Conservation (phyloP, 352 stramenopile species). For the Phytophthora pluvialis region DNA sequence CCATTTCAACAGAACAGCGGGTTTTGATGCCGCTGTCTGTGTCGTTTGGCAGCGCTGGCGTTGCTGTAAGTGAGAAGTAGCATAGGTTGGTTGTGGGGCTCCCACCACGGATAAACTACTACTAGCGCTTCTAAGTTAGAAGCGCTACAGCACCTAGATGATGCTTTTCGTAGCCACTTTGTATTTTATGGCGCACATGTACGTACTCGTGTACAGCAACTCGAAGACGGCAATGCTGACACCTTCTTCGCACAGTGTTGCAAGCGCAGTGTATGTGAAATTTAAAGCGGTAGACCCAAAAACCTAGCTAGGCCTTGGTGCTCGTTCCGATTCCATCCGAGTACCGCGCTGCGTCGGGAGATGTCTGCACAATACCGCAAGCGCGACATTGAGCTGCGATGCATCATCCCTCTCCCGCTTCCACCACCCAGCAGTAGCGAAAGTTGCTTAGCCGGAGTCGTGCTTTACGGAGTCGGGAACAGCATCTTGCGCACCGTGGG, state of each 20-base stretch:
- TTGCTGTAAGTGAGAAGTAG: no score
- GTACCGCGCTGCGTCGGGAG: background rate
- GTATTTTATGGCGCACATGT: no score
- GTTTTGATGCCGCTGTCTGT: no score
- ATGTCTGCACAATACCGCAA: constrained; percentile 1
- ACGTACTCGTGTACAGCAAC: no score
- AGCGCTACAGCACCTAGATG: no score
- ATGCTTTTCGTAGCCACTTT: no score
- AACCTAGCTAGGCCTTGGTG: constrained; percentile 24
- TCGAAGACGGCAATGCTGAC: background rate
- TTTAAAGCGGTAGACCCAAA: constrained; percentile 25
- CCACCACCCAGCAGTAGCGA: background rate
- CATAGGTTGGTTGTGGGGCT: no score
- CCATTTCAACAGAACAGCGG: no score
- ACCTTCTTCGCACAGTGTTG: background rate
- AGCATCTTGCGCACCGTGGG: constrained; percentile 80
- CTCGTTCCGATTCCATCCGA: constrained; percentile 10
- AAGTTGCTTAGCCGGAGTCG: background rate
- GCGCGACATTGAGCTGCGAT: constrained; percentile 8
- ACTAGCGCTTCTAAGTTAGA: no score
- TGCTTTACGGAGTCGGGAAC: constrained; percentile 64
- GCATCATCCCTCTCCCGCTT: constrained; percentile 8
- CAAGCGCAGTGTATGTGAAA: constrained; percentile 24
- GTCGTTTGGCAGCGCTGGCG: no score
- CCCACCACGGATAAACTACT: no score